Percentiles rank a stretch among this genome's conserved stretches.
Conservation (phyloP, 2,329 filamentous ascomycete species). For the Pseudogymnoascus sp. region DNA sequence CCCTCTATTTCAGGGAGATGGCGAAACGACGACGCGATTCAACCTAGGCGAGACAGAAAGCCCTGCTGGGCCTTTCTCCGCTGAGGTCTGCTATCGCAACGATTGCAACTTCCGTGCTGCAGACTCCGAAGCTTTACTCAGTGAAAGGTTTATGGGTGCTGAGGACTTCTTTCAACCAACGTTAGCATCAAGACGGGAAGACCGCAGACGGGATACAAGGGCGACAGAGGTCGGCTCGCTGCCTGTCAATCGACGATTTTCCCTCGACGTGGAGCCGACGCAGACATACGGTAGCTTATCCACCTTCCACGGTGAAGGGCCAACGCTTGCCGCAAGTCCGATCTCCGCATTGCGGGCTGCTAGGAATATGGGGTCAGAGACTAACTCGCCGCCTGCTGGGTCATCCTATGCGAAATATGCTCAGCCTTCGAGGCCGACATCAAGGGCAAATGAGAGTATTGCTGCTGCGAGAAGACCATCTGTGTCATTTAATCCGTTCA, state of each 20-base stretch:
- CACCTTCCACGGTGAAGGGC: conserved; percentile 79
- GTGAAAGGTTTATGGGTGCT: conserved; percentile 86
- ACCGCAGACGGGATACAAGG: conserved; percentile 32
- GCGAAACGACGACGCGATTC: conserved; percentile 65
- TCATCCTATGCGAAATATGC: conserved; percentile 37
- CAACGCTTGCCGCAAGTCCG: conserved; percentile 71
- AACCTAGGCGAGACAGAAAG: conserved; percentile 79
- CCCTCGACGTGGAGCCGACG: conserved; percentile 51
- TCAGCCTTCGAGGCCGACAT: conserved; percentile 25
- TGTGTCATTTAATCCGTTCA: conserved; percentile 91
- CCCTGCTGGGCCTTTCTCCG: conserved; percentile 74
- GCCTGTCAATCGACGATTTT: conserved; percentile 51
- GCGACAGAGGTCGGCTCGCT: conserved; percentile 64
- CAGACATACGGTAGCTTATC: conserved; percentile 86
- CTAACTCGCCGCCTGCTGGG: conserved; percentile 47
- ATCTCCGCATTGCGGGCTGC: conserved; percentile 74
- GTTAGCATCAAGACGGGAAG: conserved; percentile 37
- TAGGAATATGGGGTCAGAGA: conserved; percentile 52
- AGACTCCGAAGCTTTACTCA: conserved; percentile 82
- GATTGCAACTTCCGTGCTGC: conserved; percentile 89
- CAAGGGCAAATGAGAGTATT: conserved; percentile 42
- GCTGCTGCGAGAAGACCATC: conserved; percentile 63
- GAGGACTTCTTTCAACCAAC: conserved; percentile 82
- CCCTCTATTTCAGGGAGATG: conserved; percentile 58
- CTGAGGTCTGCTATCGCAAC: conserved; percentile 75